Evolutionary conservation across 108 stramenopile species (phyloP).

Genomic region (Fistulifera pelliculosa): DNA sequence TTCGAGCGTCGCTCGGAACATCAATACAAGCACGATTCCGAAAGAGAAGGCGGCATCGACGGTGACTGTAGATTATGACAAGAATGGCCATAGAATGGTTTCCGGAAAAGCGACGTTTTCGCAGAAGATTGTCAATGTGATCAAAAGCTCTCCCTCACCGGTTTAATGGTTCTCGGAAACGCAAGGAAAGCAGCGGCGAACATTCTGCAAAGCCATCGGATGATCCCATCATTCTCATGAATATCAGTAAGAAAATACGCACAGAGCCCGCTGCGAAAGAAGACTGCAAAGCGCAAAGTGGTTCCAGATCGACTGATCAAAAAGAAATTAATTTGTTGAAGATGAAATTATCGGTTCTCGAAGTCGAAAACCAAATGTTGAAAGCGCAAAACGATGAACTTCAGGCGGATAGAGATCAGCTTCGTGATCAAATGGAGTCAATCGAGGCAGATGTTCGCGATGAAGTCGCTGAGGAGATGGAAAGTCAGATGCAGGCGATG

Average conservation of each 20-base stretch:
- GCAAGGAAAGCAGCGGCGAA: conserved; percentile 24
- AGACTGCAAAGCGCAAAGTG: conserved; percentile 1
- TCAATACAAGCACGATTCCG: conserved; percentile 1
- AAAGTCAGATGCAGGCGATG: conserved; percentile 43
- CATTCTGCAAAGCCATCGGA: conserved; percentile 10
- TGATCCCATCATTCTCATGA: too few relatives aligned
- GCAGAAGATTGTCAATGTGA: not conserved
- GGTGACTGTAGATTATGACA: not conserved
- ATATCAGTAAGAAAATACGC: not conserved
- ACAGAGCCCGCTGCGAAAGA: not conserved
- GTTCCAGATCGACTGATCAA: not conserved
- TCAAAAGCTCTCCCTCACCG: conserved; percentile 20
- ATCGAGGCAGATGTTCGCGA: conserved; percentile 54
- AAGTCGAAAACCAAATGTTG: conserved; percentile 1
- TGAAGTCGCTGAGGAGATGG: conserved; percentile 77
- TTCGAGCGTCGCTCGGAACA: conserved; percentile 54
- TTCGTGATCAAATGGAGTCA: conserved; percentile 36
- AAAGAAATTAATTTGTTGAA: conserved; percentile 10
- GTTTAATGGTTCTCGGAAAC: conserved; percentile 12
- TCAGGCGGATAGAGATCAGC: conserved; percentile 23
- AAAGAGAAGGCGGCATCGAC: conserved; percentile 3
- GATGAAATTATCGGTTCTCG: not conserved
- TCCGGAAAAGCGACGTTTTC: not conserved
- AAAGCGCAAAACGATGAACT: conserved; percentile 18
- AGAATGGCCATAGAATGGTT: conserved; percentile 9